Percentiles rank a stretch among this genome's conserved stretches.
Evolutionary conservation across 306 rosid species (phyloP).

Genomic region (Pterocarpus santalinus): DNA sequence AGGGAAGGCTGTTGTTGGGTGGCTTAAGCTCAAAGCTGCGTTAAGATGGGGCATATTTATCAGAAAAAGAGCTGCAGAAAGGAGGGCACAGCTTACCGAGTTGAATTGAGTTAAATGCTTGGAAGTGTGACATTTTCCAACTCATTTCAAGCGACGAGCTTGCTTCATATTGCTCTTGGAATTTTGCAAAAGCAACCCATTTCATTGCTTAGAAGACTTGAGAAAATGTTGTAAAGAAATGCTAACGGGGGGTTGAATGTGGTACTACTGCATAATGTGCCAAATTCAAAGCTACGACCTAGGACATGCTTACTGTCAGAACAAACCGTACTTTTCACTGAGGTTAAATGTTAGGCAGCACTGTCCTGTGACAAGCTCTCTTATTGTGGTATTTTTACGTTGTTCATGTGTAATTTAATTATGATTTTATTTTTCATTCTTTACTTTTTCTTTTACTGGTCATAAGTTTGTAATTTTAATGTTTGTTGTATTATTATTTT

Average conservation of each 20-base stretch:
- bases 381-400: constrained; percentile 29
- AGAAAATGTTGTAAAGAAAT: background rate
- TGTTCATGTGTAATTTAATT: constrained; percentile 43
- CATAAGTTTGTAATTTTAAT: constrained; percentile 37
- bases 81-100: constrained; percentile 88
- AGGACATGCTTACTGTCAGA: constrained; percentile 9
- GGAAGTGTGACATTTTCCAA: constrained; percentile 30
- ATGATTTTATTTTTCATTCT: constrained; percentile 35
- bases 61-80: constrained; percentile 79
- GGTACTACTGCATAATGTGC: constrained; percentile 11
- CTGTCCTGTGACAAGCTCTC: constrained; percentile 39
- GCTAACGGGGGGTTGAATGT: constrained; percentile 40
- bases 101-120: constrained; percentile 62
- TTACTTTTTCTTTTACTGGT: constrained; percentile 30
- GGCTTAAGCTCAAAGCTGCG: constrained; percentile 95
- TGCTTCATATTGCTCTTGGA: constrained; percentile 34
- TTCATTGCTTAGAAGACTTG: constrained; percentile 20
- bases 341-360: constrained; percentile 25
- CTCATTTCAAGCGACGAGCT: constrained; percentile 37
- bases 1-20: constrained; percentile 87
- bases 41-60: constrained; percentile 92
- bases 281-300: constrained; percentile 12
- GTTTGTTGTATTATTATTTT: constrained; percentile 24
- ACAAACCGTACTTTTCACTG: constrained; percentile 10
- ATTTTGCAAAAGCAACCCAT: constrained; percentile 5